Conservation (phyloP, 2,329 filamentous ascomycete species). For the Neonectria hederae region DNA sequence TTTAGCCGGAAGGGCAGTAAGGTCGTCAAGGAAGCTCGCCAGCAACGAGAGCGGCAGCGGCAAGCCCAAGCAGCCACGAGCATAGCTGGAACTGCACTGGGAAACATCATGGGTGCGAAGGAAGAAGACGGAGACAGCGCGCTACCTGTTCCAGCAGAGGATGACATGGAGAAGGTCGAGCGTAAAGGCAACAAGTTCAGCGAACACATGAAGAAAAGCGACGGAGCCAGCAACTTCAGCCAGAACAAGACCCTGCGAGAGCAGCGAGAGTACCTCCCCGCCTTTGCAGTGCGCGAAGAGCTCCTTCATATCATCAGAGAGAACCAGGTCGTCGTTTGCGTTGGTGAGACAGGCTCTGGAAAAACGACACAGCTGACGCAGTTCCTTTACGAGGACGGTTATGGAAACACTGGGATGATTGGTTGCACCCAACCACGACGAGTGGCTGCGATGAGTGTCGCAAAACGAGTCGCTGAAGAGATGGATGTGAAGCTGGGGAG, state of each 20-base stretch:
- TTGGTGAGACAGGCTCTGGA: slow-evolving; percentile 95
- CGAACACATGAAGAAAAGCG: slow-evolving; percentile 85
- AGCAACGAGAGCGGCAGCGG: slow-evolving; percentile 91
- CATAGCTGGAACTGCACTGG: slow-evolving; percentile 87
- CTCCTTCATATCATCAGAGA: slow-evolving; percentile 90
- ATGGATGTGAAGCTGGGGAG: slow-evolving; percentile 94
- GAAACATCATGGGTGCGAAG: slow-evolving; percentile 95
- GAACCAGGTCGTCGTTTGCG: slow-evolving; percentile 96
- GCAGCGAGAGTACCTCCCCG: slow-evolving; percentile 91
- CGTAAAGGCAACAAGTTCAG: slow-evolving; percentile 78
- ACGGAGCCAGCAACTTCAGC: slow-evolving; percentile 90
- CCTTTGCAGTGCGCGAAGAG: slow-evolving; percentile 96
- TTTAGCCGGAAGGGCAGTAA: slow-evolving; percentile 95
- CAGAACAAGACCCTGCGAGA: slow-evolving; percentile 89
- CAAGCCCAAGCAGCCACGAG: slow-evolving; percentile 96
- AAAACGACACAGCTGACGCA: slow-evolving; percentile 98
- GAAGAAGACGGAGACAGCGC: slow-evolving; percentile 94
- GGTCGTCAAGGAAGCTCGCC: slow-evolving; percentile 89
- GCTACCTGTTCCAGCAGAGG: slow-evolving; percentile 77
- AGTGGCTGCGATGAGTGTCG: slow-evolving; percentile 98
- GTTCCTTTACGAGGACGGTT: slow-evolving; percentile 95
- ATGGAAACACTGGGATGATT: slow-evolving; percentile 87
- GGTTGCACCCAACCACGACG: slow-evolving; percentile 95
- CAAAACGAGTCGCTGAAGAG: slow-evolving; percentile 96
- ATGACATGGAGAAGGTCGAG: slow-evolving; percentile 65